Evolutionary conservation across 1,284 basidiomycete genomes (phyloP), one percentile per base, ranked within the genome.

Genomic region (Boletus smithii): DNA sequence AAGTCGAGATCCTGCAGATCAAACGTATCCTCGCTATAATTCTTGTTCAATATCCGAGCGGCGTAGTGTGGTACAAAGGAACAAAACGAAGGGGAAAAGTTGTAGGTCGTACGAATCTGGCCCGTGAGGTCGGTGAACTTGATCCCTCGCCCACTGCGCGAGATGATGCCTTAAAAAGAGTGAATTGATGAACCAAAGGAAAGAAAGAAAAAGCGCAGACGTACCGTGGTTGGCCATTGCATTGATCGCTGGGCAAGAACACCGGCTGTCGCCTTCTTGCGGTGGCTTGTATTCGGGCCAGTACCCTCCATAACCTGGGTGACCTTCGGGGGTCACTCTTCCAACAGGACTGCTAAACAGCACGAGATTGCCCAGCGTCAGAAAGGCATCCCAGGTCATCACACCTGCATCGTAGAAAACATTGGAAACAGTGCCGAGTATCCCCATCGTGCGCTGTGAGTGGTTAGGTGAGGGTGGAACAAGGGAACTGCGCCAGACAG

Each of bases 141-240:
- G 62, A 90, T 83, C 49, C 80, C 79, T 35, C 76, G 73, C 8
- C 86, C 87, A 52, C 79, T 76, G 42, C 69, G 83, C 1, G 85
- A 74, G 8, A 89, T 60, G 46, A 89, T 80, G 16, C 87, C 87
- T 88, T n/a, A n/a, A n/a, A n/a, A n/a, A n/a, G n/a, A n/a, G n/a
- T n/a, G n/a, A n/a, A n/a, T n/a, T n/a, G n/a, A n/a, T n/a, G n/a
- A n/a, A n/a, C n/a, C n/a, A n/a, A n/a, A n/a, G n/a, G n/a, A n/a
- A n/a, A n/a, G n/a, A n/a, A n/a, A n/a, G n/a, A 16, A 17, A 17
- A 5, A 33, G 37, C 5, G 17, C 3, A 39, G 38, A 66, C 75
- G 36, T 51, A 85, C 84, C 85, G 49, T 86, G 85, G 62, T 87
- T 86, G 6, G 85, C 83, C 76, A 89, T 70, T 0, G 84, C 81